Conservation (phyloP, 2,329 filamentous ascomycete species). For the Paraphaeosphaeria sporulosa region DNA sequence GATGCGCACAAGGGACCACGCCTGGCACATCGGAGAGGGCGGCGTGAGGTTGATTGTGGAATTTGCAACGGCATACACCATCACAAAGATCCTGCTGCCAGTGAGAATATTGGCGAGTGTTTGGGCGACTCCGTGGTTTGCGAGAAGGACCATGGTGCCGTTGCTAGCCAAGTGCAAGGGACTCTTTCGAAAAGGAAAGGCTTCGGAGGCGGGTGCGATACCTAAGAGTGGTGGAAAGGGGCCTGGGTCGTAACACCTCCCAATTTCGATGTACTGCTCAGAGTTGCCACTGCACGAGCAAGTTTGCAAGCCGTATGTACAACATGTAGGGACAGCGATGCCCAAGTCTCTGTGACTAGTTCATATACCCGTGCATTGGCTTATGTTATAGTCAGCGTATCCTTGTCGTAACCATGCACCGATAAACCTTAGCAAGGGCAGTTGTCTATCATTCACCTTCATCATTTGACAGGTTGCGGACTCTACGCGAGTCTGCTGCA, state of each 20-base stretch:
- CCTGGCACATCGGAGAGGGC: constrained; percentile 50
- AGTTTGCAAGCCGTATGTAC: not conserved
- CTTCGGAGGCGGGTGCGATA: constrained; percentile 40
- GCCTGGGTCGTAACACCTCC: not conserved
- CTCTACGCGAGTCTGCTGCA: not conserved
- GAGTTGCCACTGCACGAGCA: not conserved
- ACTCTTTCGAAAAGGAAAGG: constrained; percentile 48
- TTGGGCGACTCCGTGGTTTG: constrained; percentile 94
- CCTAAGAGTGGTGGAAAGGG: constrained; percentile 31
- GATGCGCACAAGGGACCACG: constrained; percentile 42
- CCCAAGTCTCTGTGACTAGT: not conserved
- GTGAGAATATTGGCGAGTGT: constrained; percentile 78
- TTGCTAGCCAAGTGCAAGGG: constrained; percentile 42
- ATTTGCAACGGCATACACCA: constrained; percentile 87
- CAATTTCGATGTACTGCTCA: not conserved
- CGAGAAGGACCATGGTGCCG: constrained; percentile 52
- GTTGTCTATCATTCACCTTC: not conserved
- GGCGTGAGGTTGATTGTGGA: constrained; percentile 66
- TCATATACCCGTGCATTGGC: not conserved
- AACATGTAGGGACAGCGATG: not conserved
- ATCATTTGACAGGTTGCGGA: not conserved
- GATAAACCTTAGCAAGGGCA: no score
- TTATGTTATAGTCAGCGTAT: not conserved
- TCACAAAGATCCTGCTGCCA: constrained; percentile 86
- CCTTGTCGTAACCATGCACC: no score